These are phyloP conservation scores for Eimeria acervulina DNA, from an alignment of 169 alveolate species.

Conservation along the genomic window DNA sequence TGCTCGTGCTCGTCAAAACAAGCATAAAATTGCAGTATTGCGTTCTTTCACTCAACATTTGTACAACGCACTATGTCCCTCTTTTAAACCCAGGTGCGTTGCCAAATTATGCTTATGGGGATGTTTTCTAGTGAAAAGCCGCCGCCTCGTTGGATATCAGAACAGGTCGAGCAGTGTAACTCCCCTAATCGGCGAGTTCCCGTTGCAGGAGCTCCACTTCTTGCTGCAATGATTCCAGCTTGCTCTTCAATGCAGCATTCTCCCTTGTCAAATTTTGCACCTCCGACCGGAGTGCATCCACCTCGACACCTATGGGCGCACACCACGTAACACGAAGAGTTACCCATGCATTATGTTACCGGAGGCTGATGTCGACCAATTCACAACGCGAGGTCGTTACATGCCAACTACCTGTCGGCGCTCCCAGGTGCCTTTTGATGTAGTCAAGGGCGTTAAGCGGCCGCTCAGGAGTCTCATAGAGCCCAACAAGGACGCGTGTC, in stretches of 20 bases:
- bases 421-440: slow-evolving; percentile 92
- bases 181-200: slow-evolving; percentile 68
- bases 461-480: slow-evolving; percentile 93
- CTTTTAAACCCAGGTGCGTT: not conserved
- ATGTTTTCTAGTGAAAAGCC: not conserved
- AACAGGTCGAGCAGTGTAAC: not conserved
- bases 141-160: too few species aligned
- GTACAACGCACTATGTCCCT: not conserved
- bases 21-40: not conserved
- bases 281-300: slow-evolving; percentile 91
- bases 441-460: slow-evolving; percentile 90
- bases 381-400: not conserved
- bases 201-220: slow-evolving; percentile 59
- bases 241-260: slow-evolving; percentile 85
- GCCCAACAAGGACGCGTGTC: slow-evolving; percentile 93
- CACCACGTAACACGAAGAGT: not conserved
- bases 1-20: not conserved
- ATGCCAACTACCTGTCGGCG: slow-evolving; percentile 86
- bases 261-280: slow-evolving; percentile 91
- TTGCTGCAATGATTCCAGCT: slow-evolving; percentile 70
- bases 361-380: not conserved
- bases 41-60: not conserved
- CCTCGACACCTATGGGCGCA: slow-evolving; percentile 89
- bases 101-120: not conserved
- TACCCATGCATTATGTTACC: not conserved